Evolutionary conservation across 163 green algal species (phyloP).

Genomic region (Scenedesmus sp.): DNA sequence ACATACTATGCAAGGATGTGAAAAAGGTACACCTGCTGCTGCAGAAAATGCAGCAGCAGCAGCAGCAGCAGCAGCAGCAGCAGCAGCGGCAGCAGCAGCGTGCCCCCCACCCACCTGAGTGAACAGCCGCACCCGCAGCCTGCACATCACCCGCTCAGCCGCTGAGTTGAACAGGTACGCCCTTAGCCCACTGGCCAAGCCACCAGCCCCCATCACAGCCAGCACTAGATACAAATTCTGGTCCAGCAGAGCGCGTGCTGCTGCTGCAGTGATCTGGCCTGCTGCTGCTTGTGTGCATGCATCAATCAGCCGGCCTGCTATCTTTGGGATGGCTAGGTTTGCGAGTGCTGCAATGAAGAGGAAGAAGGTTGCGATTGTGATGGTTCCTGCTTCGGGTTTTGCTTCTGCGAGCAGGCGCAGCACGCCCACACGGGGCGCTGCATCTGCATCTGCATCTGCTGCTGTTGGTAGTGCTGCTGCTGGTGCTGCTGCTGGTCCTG

Average conservation of each 20-base stretch:
- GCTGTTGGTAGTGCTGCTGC: not conserved
- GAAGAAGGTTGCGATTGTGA: conserved; percentile 29
- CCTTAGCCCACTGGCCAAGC: conserved; percentile 20
- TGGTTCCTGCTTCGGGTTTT: not conserved
- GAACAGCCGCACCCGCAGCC: conserved; percentile 61
- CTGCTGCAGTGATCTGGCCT: not conserved
- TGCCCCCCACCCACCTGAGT: not conserved
- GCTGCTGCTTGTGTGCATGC: conserved; percentile 35
- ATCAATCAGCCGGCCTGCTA: conserved; percentile 30
- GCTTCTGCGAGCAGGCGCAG: conserved; percentile 23
- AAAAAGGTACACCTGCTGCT: too few species aligned
- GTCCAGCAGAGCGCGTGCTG: conserved; percentile 3
- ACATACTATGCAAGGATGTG: too few species aligned
- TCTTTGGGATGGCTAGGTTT: conserved; percentile 43
- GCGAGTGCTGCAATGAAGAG: conserved; percentile 23
- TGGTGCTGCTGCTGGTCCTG: not conserved
- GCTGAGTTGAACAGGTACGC: conserved; percentile 41
- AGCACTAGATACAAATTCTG: conserved; percentile 29
- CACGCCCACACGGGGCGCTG: not conserved
- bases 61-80: too few species aligned
- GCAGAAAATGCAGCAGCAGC: too few species aligned
- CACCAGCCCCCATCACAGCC: conserved; percentile 18
- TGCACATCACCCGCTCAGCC: conserved; percentile 60
- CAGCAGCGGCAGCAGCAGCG: too few species aligned
- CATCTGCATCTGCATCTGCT: not conserved